Evolutionary conservation across 352 stramenopile genomes (phyloP).

Genomic region (Pythium inflatum): DNA sequence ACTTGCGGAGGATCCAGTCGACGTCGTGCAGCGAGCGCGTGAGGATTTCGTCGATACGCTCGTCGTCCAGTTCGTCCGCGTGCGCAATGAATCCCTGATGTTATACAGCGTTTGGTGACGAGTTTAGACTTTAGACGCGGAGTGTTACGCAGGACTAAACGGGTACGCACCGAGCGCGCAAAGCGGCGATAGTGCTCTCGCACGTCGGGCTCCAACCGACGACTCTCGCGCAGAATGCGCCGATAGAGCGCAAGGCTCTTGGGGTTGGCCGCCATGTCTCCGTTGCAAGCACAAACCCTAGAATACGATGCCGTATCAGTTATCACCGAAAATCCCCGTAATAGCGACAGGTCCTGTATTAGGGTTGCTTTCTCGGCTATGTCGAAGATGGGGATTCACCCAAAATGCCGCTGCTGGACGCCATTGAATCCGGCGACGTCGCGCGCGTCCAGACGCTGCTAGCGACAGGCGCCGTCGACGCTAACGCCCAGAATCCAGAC

Average conservation of each 20-base stretch:
- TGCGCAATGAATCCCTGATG: conserved; percentile 43
- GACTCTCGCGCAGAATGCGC: conserved; percentile 48
- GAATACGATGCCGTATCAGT: too few species aligned
- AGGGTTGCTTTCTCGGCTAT: too few species aligned
- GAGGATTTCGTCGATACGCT: conserved; percentile 42
- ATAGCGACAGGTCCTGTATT: too few species aligned
- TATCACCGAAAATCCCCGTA: too few species aligned
- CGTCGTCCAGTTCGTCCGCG: conserved; percentile 41
- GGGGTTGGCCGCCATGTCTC: conserved; percentile 19
- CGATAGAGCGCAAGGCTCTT: conserved; percentile 47
- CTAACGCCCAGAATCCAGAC: too few species aligned
- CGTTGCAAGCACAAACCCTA: too few species aligned
- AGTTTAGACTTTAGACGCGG: background rate
- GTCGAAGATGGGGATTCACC: too few species aligned
- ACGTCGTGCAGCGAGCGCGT: conserved; percentile 46
- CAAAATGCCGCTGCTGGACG: too few species aligned
- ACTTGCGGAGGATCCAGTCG: conserved; percentile 53
- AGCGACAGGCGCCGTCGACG: too few species aligned
- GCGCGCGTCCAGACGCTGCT: too few species aligned
- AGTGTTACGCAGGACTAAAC: background rate
- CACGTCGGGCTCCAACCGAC: conserved; percentile 43
- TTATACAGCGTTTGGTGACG: background rate
- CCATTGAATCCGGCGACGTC: too few species aligned
- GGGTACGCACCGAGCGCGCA: conserved; percentile 40
- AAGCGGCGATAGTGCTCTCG: conserved; percentile 54